phyloP scores from a whole-genome alignment of 306 rosid genomes.

The Cicer chorassanicum region DNA sequence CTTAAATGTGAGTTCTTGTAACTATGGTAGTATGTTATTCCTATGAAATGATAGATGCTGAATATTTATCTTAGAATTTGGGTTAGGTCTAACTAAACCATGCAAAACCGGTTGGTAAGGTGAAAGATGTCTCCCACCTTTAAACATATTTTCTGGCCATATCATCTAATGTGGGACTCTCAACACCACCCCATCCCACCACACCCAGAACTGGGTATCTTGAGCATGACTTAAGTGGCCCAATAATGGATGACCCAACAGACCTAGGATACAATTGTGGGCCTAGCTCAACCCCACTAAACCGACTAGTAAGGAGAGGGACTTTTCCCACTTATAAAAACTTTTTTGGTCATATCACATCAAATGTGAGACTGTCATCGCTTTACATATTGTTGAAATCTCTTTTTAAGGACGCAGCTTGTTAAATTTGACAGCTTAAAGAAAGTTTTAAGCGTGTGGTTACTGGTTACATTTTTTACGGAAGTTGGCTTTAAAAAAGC shows the following conservation, averaged over 20 bases:
- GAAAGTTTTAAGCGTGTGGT: slow-evolving; percentile 13
- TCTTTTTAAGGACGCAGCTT: background rate
- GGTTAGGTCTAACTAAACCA: slow-evolving; percentile 4
- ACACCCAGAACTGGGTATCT: no score
- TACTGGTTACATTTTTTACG: background rate
- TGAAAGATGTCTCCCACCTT: background rate
- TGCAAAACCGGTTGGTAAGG: background rate
- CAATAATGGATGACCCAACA: no score
- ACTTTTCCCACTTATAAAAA: background rate
- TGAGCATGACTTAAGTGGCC: no score
- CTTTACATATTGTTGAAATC: background rate
- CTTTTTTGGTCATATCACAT: background rate
- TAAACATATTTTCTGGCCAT: no score
- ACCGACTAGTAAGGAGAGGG: background rate
- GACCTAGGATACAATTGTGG: background rate
- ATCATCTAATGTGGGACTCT: no score
- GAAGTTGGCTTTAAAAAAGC: slow-evolving; percentile 22
- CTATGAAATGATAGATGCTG: slow-evolving; percentile 4
- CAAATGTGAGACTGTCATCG: background rate
- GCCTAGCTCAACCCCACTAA: background rate
- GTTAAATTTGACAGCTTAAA: slow-evolving; percentile 18
- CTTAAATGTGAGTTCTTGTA: slow-evolving; percentile 10
- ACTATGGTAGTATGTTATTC: slow-evolving; percentile 9
- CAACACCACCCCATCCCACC: no score
- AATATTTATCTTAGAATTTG: slow-evolving; percentile 6